Evolutionary conservation across 2,329 filamentous ascomycete genomes (phyloP), one percentile per base, ranked within the genome.

Genomic region (Venturia effusa): DNA sequence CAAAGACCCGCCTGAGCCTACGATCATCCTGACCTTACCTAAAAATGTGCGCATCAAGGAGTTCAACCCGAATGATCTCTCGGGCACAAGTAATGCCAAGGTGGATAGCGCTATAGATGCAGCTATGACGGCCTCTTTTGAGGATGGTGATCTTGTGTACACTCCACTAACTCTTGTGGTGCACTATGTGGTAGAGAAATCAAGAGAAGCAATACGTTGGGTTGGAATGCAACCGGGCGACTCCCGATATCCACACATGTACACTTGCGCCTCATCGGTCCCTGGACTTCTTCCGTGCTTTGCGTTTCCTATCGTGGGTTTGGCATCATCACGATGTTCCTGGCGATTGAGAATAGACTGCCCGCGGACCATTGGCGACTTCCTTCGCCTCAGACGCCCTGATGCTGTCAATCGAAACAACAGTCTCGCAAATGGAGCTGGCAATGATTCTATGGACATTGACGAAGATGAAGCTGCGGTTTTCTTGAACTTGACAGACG

Each of bases 271-370:
- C 71, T 89, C 88, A 1, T 79, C 88, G 51, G 87, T 89, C 66
- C 85, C 91, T 0, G 92, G 92, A 37, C 87, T 86, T 22, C 87
- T 91, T 0, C 93, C 87, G 59, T 92, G 88, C 69, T 66, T 41
- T 65, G 85, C 97, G 32, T 99, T 99, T 70, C 94, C 94, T 0
- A 97, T 94, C 73, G 82, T 97, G 62, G 94, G 99, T 72, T 89
- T 96, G 71, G 84, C 88, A 30, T 86, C 86, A 40, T 87, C 89
- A 64, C 84, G 91, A 64, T 93, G 88, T 71, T 86, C 87, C 13
- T 99, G 94, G 90, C 90, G 92, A 64, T 82, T 99, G 61, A 90
- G 89, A 1, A 87, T 99, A 71, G 91, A 88, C 65, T 93, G 88
- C 69, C 90, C 93, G 13, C 85, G 88, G 61, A 96, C 92, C 0